Base-by-base conservation (phyloP, 129 eudicot species). In the Kitagawia praeruptora region DNA sequence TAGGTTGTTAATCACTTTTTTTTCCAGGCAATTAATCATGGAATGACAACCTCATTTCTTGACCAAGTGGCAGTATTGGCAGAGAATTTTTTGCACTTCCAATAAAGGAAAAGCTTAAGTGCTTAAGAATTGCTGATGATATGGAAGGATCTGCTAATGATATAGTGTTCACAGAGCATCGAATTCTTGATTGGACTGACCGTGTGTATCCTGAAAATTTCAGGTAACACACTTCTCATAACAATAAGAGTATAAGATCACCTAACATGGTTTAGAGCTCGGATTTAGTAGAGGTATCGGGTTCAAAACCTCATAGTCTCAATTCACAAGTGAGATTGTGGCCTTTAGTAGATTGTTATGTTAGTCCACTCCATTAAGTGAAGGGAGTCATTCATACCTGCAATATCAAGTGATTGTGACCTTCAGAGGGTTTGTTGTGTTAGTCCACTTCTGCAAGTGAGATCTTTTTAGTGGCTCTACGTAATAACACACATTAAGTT, bases 111-210 rank as follows among this genome's bases (percentile, higher is more conserved):
- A 91, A 89, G 78, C 58, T 70, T 77, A 89, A 84, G 75, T 84
- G 61, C 79, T 75, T 75, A 47, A 83, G 92, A 83, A 63, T 69
- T 69, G 75, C 53, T 13, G 79, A 84, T 73, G 90, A 85, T 41
- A 11, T 71, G 75, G 89, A 91, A 73, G 97, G 97, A 37, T 91
- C 89, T 75, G 97, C 93, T 6, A 87, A 84, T 75, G 97, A 91
- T 18, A 80, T 69, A 61, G 82, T 89, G 56, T 54, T 82, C 16
- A 86, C 85, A 4, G 89, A 89, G 70, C 34, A 82, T 1, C 92
- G 89, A 64, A 79, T 85, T 75, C 83, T 91, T 75, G 94, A 91
- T 78, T 87, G 94, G 93, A 82, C 58, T 9, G 93, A 89, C 67
- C 78, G 97, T 27, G 77, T 89, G 58, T 89, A 77, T 46, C 93